These are phyloP conservation scores for Cyclotella cryptica DNA, from an alignment of 108 stramenopile genomes.

Conservation along the genomic window DNA sequence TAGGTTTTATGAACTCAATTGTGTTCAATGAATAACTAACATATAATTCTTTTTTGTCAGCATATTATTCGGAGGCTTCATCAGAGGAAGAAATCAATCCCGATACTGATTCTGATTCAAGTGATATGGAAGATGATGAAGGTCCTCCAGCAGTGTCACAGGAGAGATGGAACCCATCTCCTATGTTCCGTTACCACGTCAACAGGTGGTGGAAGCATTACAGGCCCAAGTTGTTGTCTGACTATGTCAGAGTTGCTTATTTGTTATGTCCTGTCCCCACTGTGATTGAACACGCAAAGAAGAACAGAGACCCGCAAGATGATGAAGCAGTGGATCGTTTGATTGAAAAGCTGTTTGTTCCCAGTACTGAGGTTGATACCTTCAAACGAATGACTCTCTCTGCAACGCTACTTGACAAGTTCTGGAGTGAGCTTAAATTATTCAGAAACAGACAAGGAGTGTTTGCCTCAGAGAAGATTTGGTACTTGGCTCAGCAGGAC, in stretches of 20 bases:
- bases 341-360: slow-evolving; percentile 1
- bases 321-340: background rate
- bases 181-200: background rate
- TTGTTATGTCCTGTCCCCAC: slow-evolving; percentile 3
- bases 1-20: no score
- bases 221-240: background rate
- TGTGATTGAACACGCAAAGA: background rate
- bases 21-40: no score
- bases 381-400: background rate
- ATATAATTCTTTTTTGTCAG: no score
- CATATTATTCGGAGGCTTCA: no score
- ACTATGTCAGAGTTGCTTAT: slow-evolving; percentile 18
- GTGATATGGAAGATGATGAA: background rate
- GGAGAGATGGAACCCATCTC: background rate
- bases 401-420: slow-evolving; percentile 3
- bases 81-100: background rate
- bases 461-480: slow-evolving; percentile 3
- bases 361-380: background rate
- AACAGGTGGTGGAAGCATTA: slow-evolving; percentile 2
- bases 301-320: background rate
- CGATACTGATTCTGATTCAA: background rate
- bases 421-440: background rate
- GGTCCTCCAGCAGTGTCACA: background rate
- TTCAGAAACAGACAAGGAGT: background rate
- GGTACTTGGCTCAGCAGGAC: background rate